Evolutionary conservation across 768 basidiomycete genomes (phyloP).

Genomic region (Hypholoma fasciculare): DNA sequence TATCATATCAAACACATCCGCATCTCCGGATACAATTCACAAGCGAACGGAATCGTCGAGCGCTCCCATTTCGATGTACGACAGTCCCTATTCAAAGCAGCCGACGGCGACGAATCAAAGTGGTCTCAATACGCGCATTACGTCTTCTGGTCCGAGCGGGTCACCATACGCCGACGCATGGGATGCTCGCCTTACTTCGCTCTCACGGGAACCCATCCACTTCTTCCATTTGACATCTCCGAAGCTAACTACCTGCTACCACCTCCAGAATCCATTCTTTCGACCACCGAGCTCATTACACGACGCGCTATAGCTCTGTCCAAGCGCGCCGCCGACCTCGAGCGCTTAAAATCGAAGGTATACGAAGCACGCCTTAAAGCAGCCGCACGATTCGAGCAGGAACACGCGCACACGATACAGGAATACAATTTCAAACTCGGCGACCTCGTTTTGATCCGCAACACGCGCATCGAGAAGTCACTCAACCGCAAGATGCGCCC

Average conservation of each 20-base stretch:
- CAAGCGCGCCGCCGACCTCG: constrained; percentile 12
- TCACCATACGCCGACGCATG: constrained; percentile 23
- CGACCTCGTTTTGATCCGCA: constrained; percentile 33
- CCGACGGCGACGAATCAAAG: constrained; percentile 20
- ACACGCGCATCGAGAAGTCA: too few relatives aligned
- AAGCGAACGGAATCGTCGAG: constrained; percentile 39
- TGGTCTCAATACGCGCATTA: constrained; percentile 28
- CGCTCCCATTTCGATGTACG: too few relatives aligned
- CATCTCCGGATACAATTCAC: constrained; percentile 11
- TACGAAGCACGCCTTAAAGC: constrained; percentile 10
- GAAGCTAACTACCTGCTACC: background rate
- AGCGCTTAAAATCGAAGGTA: constrained; percentile 13
- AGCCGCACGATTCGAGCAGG: constrained; percentile 15
- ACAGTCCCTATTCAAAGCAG: too few relatives aligned
- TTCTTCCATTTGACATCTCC: constrained; percentile 1
- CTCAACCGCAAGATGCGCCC: too few relatives aligned
- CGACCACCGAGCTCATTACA: constrained; percentile 3
- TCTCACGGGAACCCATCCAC: constrained; percentile 13
- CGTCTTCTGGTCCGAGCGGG: constrained; percentile 29
- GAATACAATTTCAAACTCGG: constrained; percentile 28
- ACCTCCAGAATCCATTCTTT: background rate
- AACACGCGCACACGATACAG: constrained; percentile 19
- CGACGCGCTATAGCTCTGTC: constrained; percentile 6
- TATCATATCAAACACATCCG: constrained; percentile 15
- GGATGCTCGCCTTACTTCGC: constrained; percentile 33